A percentile compares a stretch with the other conserved stretches of the same genome.
phyloP scores from a whole-genome alignment of 805 yeast species.

The Yamadazyma phyllophila region DNA sequence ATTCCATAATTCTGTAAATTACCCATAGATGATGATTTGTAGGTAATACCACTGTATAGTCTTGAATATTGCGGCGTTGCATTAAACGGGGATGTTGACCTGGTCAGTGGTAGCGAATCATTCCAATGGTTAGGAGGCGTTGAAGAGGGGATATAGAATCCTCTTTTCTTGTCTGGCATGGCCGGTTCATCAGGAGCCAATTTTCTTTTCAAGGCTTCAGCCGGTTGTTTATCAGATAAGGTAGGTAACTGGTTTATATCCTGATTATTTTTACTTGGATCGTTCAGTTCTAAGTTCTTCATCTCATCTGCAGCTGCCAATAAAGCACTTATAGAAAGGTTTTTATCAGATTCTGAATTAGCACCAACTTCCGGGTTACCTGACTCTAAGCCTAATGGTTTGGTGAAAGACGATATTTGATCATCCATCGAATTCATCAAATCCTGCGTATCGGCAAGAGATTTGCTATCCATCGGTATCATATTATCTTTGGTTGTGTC shows the following conservation, averaged over 20 bases:
- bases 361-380: background rate
- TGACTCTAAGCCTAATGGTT: no score
- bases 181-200: background rate
- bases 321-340: constrained; percentile 13
- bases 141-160: background rate
- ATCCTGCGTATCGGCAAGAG: background rate
- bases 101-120: constrained; percentile 17
- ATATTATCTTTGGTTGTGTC: background rate
- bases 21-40: constrained; percentile 9
- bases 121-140: constrained; percentile 11
- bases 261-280: no score
- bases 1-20: constrained; percentile 3
- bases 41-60: constrained; percentile 11
- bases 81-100: constrained; percentile 13
- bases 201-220: constrained; percentile 2
- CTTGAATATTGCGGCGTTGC: constrained; percentile 3
- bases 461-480: background rate
- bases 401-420: no score
- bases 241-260: background rate
- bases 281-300: constrained; percentile 1
- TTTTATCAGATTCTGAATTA: background rate
- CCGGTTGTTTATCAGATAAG: background rate
- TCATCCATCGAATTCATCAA: background rate
- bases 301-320: constrained; percentile 15
- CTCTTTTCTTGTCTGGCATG: constrained; percentile 1